Percentiles rank a stretch among this genome's conserved stretches.
These are phyloP conservation scores for Arachnopeziza araneosa DNA, from an alignment of 2,329 filamentous ascomycete genomes.

Conservation along the genomic window DNA sequence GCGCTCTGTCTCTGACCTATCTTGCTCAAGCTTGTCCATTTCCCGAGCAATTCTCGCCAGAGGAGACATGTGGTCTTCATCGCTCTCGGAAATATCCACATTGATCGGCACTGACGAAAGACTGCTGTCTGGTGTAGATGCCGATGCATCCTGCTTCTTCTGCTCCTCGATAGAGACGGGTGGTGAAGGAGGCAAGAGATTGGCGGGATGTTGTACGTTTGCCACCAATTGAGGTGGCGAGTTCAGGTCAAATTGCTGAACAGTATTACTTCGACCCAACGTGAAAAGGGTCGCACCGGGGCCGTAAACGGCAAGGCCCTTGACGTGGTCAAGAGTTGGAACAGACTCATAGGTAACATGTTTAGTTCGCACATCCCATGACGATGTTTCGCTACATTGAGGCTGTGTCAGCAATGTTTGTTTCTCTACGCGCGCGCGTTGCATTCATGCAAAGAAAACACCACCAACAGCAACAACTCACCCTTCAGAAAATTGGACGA, in stretches of 20 bases:
- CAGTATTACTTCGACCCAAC: conserved; percentile 76
- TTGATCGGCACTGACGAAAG: conserved; percentile 51
- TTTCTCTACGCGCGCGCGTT: conserved; percentile 45
- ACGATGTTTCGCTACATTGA: conserved; percentile 68
- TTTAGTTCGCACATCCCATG: conserved; percentile 98
- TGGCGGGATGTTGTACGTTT: conserved; percentile 80
- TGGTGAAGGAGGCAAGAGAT: conserved; percentile 72
- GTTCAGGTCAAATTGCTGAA: conserved; percentile 94
- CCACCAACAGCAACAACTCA: conserved; percentile 43
- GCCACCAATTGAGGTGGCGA: conserved; percentile 74
- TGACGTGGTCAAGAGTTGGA: conserved; percentile 75
- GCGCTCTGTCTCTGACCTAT: conserved; percentile 24
- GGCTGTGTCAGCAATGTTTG: conserved; percentile 30
- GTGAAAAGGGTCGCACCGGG: conserved; percentile 91
- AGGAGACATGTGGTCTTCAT: conserved; percentile 72
- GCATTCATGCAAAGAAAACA: conserved; percentile 21
- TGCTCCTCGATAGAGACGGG: conserved; percentile 75
- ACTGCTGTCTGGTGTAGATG: conserved; percentile 12
- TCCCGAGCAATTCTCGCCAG: conserved; percentile 70
- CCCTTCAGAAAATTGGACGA: conserved; percentile 89
- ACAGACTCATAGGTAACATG: conserved; percentile 87
- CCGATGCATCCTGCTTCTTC: conserved; percentile 36
- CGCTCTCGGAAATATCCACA: conserved; percentile 62
- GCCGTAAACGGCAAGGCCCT: conserved; percentile 81
- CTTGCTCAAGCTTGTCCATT: conserved; percentile 41